Evolutionary conservation across 2,329 filamentous ascomycete species (phyloP).

Genomic region (Pseudocercospora macadamiae): DNA sequence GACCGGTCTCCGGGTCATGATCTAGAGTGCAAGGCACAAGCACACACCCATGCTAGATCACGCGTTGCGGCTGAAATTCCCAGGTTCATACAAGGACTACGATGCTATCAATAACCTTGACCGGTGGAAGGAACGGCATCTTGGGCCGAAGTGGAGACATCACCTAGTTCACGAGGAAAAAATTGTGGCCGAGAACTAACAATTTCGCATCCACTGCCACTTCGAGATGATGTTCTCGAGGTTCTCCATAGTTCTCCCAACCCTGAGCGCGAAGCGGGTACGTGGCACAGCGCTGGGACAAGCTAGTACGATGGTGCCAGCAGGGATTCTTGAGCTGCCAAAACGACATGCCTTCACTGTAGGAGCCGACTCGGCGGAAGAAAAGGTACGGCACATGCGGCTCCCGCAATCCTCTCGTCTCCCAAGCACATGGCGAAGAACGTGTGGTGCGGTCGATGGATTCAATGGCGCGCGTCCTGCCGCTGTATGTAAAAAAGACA

Average conservation of each 20-base stretch:
- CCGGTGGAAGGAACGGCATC: background rate
- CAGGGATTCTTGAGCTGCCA: constrained; percentile 1
- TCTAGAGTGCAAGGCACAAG: too few relatives aligned
- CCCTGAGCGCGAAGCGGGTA: constrained; percentile 2
- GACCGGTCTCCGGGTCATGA: too few relatives aligned
- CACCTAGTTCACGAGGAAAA: background rate
- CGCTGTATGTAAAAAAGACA: constrained; percentile 18
- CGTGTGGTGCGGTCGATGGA: constrained; percentile 14
- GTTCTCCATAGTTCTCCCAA: background rate
- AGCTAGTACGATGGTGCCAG: constrained; percentile 2
- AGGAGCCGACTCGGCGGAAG: constrained; percentile 12
- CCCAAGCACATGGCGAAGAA: constrained; percentile 15
- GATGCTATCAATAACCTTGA: background rate
- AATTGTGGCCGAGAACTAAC: background rate
- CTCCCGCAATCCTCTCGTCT: constrained; percentile 15
- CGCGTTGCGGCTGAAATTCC: background rate
- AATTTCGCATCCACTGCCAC: constrained; percentile 1
- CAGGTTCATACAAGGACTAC: background rate
- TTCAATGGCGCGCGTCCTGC: constrained; percentile 15
- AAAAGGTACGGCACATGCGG: constrained; percentile 13
- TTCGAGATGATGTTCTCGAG: background rate
- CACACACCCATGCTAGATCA: background rate
- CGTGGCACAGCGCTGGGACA: constrained; percentile 7
- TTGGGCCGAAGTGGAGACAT: constrained; percentile 2
- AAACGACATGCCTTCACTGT: constrained; percentile 8